phyloP scores from a whole-genome alignment of 257 asterid genomes.

The Avicennia marina region DNA sequence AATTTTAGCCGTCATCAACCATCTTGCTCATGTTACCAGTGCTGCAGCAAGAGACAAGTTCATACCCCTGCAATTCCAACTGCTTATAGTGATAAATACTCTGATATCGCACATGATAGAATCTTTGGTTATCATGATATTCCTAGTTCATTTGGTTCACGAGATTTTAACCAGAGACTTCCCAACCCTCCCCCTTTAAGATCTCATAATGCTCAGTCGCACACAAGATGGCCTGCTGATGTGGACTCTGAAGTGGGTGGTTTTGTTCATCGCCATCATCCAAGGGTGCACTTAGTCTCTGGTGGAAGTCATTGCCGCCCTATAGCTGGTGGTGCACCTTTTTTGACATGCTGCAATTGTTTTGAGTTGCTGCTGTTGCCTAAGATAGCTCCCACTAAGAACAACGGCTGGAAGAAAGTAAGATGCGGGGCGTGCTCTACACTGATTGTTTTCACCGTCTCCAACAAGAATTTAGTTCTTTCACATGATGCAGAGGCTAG shows the following conservation, averaged over 20 bases:
- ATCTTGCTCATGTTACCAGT: conserved; percentile 70
- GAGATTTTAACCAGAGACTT: conserved; percentile 29
- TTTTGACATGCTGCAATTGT: conserved; percentile 66
- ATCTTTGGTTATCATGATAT: conserved; percentile 26
- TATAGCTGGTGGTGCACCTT: conserved; percentile 83
- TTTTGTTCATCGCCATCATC: conserved; percentile 31
- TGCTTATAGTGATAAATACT: conserved; percentile 32
- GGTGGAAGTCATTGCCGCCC: conserved; percentile 46
- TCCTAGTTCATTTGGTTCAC: conserved; percentile 28
- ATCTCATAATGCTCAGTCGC: conserved; percentile 33
- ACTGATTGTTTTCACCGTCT: conserved; percentile 35
- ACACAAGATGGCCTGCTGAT: conserved; percentile 52
- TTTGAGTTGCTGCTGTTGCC: conserved; percentile 64
- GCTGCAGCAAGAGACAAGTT: conserved; percentile 40
- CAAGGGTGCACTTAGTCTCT: conserved; percentile 28
- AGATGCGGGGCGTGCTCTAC: conserved; percentile 77
- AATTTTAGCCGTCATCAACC: conserved; percentile 49
- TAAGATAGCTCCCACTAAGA: conserved; percentile 31
- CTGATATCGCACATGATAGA: conserved; percentile 28
- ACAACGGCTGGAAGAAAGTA: conserved; percentile 37
- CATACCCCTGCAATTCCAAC: conserved; percentile 23
- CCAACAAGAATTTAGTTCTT: conserved; percentile 35
- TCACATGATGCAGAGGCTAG: conserved; percentile 32
- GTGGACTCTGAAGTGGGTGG: conserved; percentile 48
- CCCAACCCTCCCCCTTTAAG: conserved; percentile 28